phyloP scores from a whole-genome alignment of 2,329 filamentous ascomycete genomes.

The Westerdykella ornata region DNA sequence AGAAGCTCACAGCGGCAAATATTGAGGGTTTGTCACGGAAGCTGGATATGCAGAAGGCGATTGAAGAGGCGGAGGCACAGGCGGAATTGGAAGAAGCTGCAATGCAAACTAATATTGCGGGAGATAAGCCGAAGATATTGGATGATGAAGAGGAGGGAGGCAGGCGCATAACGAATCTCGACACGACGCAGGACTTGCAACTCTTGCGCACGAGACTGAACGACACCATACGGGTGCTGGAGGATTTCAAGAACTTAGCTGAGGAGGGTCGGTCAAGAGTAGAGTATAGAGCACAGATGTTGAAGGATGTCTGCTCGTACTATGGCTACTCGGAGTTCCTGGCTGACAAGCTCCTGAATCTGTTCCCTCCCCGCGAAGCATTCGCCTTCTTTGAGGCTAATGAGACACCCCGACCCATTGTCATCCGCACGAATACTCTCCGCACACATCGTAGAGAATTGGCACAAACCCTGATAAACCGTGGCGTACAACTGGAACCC shows the following conservation, averaged over 20 bases:
- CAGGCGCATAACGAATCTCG: slow-evolving; percentile 52
- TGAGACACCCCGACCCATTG: slow-evolving; percentile 86
- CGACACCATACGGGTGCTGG: slow-evolving; percentile 84
- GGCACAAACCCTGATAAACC: slow-evolving; percentile 89
- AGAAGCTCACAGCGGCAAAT: slow-evolving; percentile 89
- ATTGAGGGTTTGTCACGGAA: slow-evolving; percentile 86
- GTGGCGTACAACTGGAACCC: slow-evolving; percentile 90
- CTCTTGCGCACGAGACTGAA: slow-evolving; percentile 82
- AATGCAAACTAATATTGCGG: slow-evolving; percentile 87
- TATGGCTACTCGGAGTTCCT: slow-evolving; percentile 93
- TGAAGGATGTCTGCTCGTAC: slow-evolving; percentile 91
- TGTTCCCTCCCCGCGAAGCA: slow-evolving; percentile 88
- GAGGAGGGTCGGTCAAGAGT: slow-evolving; percentile 74
- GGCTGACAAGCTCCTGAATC: slow-evolving; percentile 89
- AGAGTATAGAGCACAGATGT: slow-evolving; percentile 79
- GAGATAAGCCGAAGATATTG: slow-evolving; percentile 63
- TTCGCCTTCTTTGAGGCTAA: slow-evolving; percentile 99
- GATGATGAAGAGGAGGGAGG: slow-evolving; percentile 54
- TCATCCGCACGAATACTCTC: slow-evolving; percentile 94
- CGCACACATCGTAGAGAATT: slow-evolving; percentile 71
- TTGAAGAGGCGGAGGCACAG: slow-evolving; percentile 75
- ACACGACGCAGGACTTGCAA: slow-evolving; percentile 73
- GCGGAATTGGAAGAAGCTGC: slow-evolving; percentile 79
- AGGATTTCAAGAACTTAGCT: slow-evolving; percentile 75
- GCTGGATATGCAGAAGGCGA: slow-evolving; percentile 68